Evolutionary conservation across 805 yeast genomes (phyloP).

Genomic region (Ogataea siamensis): DNA sequence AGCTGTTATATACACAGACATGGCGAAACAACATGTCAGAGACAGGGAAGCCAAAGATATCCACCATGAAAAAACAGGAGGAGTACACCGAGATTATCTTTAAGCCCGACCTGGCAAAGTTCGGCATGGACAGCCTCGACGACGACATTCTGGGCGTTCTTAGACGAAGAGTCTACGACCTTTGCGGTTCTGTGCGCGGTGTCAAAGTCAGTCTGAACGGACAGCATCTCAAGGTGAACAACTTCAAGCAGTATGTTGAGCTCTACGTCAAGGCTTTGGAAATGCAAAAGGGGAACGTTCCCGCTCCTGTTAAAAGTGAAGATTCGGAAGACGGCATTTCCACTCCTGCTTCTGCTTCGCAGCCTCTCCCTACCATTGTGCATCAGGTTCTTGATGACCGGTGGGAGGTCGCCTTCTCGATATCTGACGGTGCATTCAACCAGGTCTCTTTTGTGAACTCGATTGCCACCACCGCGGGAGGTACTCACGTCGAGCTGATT

Average conservation of each 20-base stretch:
- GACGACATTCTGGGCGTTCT: constrained; percentile 79
- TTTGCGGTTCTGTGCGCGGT: constrained; percentile 90
- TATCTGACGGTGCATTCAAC: constrained; percentile 84
- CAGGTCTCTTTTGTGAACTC: constrained; percentile 97
- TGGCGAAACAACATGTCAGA: constrained; percentile 88
- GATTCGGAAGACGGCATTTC: constrained; percentile 16
- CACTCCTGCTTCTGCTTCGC: constrained; percentile 24
- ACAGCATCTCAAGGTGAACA: constrained; percentile 60
- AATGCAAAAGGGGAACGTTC: constrained; percentile 38
- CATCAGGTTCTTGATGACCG: constrained; percentile 80
- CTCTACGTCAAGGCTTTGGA: constrained; percentile 80
- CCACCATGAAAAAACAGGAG: constrained; percentile 51
- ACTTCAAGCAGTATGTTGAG: constrained; percentile 85
- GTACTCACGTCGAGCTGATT: constrained; percentile 87
- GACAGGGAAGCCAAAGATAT: constrained; percentile 73
- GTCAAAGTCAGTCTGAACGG: constrained; percentile 78
- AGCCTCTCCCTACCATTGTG: constrained; percentile 56
- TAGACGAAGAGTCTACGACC: constrained; percentile 90
- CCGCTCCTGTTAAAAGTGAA: constrained; percentile 9
- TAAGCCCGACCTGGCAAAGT: constrained; percentile 81
- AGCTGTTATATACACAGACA: constrained; percentile 67
- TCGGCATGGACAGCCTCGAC: constrained; percentile 82
- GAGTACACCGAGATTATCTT: constrained; percentile 88
- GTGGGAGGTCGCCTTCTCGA: constrained; percentile 96
- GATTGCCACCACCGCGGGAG: constrained; percentile 96